Evolutionary conservation across 139 green algal species (phyloP).

Genomic region (Micractinium conductrix): DNA sequence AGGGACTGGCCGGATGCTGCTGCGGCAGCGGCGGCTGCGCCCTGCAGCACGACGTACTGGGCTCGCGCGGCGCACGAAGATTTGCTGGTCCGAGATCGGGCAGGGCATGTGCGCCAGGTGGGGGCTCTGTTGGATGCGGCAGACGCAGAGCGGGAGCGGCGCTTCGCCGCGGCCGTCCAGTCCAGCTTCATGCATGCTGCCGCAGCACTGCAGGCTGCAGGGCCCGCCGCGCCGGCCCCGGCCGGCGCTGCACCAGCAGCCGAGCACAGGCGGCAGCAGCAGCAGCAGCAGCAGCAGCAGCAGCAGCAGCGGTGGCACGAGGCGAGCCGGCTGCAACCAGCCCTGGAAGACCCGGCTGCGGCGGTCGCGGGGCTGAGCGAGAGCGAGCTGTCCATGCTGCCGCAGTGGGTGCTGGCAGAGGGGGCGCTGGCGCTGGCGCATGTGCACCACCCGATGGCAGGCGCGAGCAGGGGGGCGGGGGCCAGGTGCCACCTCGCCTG

Average conservation of each 20-base stretch:
- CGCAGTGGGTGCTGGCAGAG: neutral
- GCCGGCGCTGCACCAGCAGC: neutral
- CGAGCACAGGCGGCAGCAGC: neutral
- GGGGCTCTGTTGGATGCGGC: no score
- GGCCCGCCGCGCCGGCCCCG: neutral
- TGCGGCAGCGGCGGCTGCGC: neutral
- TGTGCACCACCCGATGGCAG: neutral
- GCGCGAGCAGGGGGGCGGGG: no score
- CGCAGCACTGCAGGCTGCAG: no score
- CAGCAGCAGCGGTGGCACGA: neutral
- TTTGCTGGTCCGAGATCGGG: no score
- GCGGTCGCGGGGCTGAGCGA: neutral
- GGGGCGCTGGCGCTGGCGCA: slow-evolving; percentile 14
- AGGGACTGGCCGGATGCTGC: neutral
- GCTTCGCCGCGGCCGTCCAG: no score
- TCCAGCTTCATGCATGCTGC: no score
- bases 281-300: neutral
- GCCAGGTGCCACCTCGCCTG: no score
- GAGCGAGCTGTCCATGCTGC: neutral
- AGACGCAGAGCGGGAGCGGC: neutral
- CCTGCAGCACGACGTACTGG: slow-evolving; percentile 17
- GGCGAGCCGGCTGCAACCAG: neutral
- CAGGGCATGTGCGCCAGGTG: no score
- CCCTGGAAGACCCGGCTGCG: neutral
- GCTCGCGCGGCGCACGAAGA: neutral